These are phyloP conservation scores for Starmerella khaoyaiensis DNA, from an alignment of 805 yeast species.

Conservation along the genomic window DNA sequence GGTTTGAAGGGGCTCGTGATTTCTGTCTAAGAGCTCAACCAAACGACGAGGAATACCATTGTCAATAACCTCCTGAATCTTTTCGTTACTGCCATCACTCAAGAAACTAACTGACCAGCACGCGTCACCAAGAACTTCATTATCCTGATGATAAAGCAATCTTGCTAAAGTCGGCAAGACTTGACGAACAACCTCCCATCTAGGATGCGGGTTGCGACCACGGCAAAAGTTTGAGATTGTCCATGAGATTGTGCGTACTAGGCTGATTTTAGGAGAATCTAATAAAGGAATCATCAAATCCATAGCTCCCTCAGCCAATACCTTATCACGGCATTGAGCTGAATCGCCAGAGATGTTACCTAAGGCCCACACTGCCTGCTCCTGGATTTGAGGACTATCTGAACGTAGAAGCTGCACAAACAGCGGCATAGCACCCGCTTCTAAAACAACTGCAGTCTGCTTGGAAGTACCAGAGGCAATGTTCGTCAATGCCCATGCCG, in stretches of 20 bases:
- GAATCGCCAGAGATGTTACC: constrained; percentile 99
- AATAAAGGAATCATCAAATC: constrained; percentile 71
- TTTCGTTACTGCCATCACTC: constrained; percentile 83
- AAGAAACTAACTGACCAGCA: constrained; percentile 97
- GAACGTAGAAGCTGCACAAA: constrained; percentile 75
- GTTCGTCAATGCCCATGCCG: constrained; percentile 99
- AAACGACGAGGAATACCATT: constrained; percentile 89
- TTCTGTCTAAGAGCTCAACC: constrained; percentile 79
- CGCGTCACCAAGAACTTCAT: constrained; percentile 90
- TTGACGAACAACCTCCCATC: constrained; percentile 75
- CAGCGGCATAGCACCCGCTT: constrained; percentile 84
- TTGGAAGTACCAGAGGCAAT: constrained; percentile 88
- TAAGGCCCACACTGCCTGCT: constrained; percentile 98
- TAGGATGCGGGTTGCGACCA: constrained; percentile 92
- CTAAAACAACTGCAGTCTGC: constrained; percentile 83
- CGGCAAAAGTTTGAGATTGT: constrained; percentile 91
- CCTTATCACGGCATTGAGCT: constrained; percentile 77
- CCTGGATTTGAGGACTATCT: constrained; percentile 79
- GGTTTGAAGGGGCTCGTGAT: constrained; percentile 77
- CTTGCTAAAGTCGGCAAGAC: constrained; percentile 88
- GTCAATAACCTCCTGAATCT: constrained; percentile 93
- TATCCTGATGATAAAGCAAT: constrained; percentile 78
- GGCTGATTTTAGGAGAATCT: constrained; percentile 63
- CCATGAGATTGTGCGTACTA: constrained; percentile 96
- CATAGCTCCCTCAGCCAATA: constrained; percentile 74